These are phyloP conservation scores for Wickerhamiella azymoides DNA, from an alignment of 805 yeast species.

Conservation along the genomic window DNA sequence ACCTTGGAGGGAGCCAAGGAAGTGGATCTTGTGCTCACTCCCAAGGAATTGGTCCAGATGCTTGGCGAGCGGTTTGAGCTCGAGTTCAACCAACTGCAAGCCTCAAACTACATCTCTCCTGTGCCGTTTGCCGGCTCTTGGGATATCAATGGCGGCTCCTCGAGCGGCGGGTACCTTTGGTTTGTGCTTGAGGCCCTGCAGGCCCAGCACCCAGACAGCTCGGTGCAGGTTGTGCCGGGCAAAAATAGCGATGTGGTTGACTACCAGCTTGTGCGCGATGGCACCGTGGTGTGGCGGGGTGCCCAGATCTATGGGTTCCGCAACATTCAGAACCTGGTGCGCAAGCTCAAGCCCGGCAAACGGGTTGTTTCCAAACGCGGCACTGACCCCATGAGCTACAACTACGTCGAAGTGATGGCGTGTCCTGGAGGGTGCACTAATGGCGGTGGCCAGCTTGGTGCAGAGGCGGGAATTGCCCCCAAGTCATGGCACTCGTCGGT, in stretches of 20 bases:
- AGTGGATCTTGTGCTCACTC: slow-evolving; percentile 90
- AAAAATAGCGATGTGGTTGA: slow-evolving; percentile 69
- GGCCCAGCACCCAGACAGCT: slow-evolving; percentile 16
- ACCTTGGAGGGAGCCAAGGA: slow-evolving; percentile 33
- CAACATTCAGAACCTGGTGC: slow-evolving; percentile 84
- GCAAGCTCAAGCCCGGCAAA: slow-evolving; percentile 49
- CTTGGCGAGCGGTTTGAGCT: slow-evolving; percentile 35
- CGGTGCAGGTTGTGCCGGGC: slow-evolving; percentile 36
- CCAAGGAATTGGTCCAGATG: slow-evolving; percentile 70
- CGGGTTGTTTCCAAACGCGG: slow-evolving; percentile 17
- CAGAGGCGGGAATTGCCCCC: slow-evolving; percentile 21
- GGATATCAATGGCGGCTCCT: slow-evolving; percentile 63
- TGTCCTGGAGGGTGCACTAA: slow-evolving; percentile 97
- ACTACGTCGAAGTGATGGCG: slow-evolving; percentile 91
- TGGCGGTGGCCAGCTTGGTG: slow-evolving; percentile 83
- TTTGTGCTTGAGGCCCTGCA: slow-evolving; percentile 39
- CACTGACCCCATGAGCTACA: slow-evolving; percentile 51
- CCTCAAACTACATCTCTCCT: not conserved
- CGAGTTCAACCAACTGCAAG: slow-evolving; percentile 19
- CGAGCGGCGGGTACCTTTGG: slow-evolving; percentile 81
- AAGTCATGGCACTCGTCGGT: slow-evolving; percentile 24
- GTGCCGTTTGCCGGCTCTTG: slow-evolving; percentile 27
- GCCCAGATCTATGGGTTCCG: slow-evolving; percentile 80
- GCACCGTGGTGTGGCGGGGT: slow-evolving; percentile 37
- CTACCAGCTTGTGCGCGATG: slow-evolving; percentile 35